Evolutionary conservation across 441 rosid species (phyloP), one percentile per base, ranked within the genome.

Genomic region (Raphanus hybrid): DNA sequence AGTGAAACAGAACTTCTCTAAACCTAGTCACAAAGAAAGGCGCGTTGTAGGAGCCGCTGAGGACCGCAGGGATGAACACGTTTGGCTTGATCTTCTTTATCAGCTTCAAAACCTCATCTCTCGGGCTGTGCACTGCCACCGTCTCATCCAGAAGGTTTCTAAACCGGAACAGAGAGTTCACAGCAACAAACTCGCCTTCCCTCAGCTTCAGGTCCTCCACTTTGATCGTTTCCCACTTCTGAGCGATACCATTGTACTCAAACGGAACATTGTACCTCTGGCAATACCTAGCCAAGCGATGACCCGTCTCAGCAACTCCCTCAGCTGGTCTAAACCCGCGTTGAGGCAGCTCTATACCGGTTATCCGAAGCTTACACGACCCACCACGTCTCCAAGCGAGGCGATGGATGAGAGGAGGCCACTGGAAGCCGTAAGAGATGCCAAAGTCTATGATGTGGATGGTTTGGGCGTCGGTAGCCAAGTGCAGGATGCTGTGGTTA

Each of bases 131-230:
- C 26, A 83, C 82, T 10, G 70, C 78, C 6, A 91, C 97, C 1
- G 99, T 95, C 82, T 91, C 96, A 64, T 95, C 99, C 3, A 95
- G 77, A 1, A 93, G 85, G 82, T 90, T 86, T 70, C 74, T 87
- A 32, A 87, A 86, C 34, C 98, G 87, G 63, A 81, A 89, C 27
- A 90, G 71, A 75, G 95, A 88, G 82, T 88, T 95, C 59, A 91
- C 99, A 0, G 87, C 97, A 4, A 90, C 48, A 73, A 87, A 66
- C 71, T 95, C 99, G 23, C 82, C 83, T 0, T 64, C 52, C 15
- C 68, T 74, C 15, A 93, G 78, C 81, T 90, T 90, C 75, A 95
- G 85, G 75, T 95, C 98, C 23, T 87, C 91, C 12, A 85, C n/a
- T 67, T 8, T 75, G 73, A 95, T 87, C 84, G 90, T 69, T 37